Evolutionary conservation across 441 rosid genomes (phyloP).

Genomic region (Melastoma candidum): DNA sequence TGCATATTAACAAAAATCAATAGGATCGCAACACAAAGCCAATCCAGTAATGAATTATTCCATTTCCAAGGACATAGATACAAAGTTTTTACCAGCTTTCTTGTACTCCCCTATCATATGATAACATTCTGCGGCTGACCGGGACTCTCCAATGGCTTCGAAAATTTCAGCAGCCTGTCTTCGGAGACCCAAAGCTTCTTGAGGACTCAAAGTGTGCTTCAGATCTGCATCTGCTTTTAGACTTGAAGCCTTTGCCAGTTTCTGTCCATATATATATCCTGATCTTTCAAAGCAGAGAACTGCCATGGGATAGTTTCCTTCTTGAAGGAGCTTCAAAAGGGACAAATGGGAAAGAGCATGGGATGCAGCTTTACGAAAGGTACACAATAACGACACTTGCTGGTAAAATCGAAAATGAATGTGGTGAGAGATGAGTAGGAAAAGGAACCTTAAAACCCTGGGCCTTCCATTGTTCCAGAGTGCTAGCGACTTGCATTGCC

Average conservation of each 20-base stretch:
- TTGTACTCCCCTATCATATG: conserved; percentile 28
- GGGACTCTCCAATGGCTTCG: conserved; percentile 35
- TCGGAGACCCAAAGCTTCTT: conserved; percentile 21
- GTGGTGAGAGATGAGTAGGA: background rate
- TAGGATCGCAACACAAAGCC: too few species aligned
- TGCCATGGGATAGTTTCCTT: conserved; percentile 40
- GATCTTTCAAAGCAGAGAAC: conserved; percentile 45
- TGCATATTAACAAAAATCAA: too few species aligned
- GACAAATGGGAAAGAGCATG: background rate
- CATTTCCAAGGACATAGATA: too few species aligned
- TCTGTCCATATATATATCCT: conserved; percentile 29
- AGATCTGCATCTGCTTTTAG: conserved; percentile 35
- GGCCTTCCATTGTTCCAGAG: conserved; percentile 42
- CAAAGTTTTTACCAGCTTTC: conserved; percentile 22
- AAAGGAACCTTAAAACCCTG: conserved; percentile 35
- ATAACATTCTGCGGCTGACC: conserved; percentile 35
- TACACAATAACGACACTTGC: background rate
- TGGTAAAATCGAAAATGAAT: background rate
- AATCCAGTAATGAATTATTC: too few species aligned
- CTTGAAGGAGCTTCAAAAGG: conserved; percentile 30
- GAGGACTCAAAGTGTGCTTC: conserved; percentile 24
- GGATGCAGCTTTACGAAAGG: background rate
- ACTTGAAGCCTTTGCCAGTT: conserved; percentile 30
- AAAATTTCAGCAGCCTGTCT: conserved; percentile 41
- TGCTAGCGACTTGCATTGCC: conserved; percentile 43